A percentile compares a stretch with the other conserved stretches of the same genome.
Conservation (phyloP, 495 filamentous ascomycete species). For the Podospora bellae-mahoneyi region DNA sequence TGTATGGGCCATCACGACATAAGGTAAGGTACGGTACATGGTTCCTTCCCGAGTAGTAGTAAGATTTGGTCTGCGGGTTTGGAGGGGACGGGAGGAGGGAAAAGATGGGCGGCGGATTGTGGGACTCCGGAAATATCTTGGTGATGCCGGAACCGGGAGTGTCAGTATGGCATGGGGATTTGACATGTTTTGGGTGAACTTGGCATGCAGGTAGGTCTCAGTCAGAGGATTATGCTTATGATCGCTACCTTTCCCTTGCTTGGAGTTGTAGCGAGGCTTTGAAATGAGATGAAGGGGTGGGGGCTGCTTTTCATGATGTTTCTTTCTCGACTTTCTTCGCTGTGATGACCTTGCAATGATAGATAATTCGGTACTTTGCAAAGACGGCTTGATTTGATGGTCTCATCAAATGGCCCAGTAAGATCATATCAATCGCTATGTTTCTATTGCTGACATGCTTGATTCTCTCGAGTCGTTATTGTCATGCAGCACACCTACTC, state of each 20-base stretch:
- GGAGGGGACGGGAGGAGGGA: no score
- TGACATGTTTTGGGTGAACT: not conserved
- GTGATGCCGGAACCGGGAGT: not conserved
- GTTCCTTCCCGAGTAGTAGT: not conserved
- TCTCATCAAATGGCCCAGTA: no score
- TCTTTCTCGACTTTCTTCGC: not conserved
- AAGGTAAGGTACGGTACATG: no score
- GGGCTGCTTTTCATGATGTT: not conserved
- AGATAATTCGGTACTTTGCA: no score
- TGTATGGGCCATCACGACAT: not conserved
- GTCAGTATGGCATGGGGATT: not conserved
- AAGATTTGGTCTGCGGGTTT: not conserved
- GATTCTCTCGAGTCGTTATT: not conserved
- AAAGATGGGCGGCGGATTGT: not conserved
- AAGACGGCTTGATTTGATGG: no score
- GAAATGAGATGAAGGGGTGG: not conserved
- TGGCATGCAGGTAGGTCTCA: not conserved
- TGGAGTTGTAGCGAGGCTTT: not conserved
- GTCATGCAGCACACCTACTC: not conserved
- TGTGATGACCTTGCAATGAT: no score
- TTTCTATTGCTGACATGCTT: not conserved
- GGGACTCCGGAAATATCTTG: not conserved
- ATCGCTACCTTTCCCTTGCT: not conserved
- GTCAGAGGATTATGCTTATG: not conserved
- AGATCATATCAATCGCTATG: no score